A percentile compares a stretch with the other conserved stretches of the same genome.
Evolutionary conservation across 2,329 filamentous ascomycete species (phyloP).

Genomic region (Fusarium chuoi): DNA sequence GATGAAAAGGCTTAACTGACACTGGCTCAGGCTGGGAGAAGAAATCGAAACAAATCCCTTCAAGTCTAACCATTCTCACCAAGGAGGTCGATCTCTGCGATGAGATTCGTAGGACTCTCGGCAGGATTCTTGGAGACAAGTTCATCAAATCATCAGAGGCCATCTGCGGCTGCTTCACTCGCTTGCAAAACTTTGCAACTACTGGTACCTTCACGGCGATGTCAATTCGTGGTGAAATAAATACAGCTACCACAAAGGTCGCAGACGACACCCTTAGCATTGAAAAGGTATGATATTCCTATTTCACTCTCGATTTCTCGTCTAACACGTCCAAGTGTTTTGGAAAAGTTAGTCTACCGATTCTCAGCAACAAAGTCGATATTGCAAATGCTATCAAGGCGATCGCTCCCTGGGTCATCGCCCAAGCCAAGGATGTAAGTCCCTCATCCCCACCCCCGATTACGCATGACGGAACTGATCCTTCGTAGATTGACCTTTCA

Average conservation of each 20-base stretch:
- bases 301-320: not conserved
- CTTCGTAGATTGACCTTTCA: not conserved
- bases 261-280: not conserved
- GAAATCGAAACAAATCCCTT: not conserved
- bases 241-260: not conserved
- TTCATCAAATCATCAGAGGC: not conserved
- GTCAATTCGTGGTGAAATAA: not conserved
- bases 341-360: not conserved
- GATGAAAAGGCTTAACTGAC: accelerated
- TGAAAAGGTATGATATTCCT: not conserved
- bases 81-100: not conserved
- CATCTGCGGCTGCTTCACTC: not conserved
- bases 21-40: not conserved
- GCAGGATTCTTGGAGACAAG: not conserved
- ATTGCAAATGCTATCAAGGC: not conserved
- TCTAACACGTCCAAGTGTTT: not conserved
- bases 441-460: accelerated
- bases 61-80: not conserved
- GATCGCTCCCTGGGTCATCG: not conserved
- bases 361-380: not conserved
- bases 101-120: not conserved
- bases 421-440: not conserved
- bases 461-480: accelerated
- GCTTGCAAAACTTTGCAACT: not conserved
- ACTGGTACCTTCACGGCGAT: not conserved